A percentile compares a stretch with the other conserved stretches of the same genome.
Conservation (phyloP, 129 eudicot species). For the Smallanthus sonchifolius region DNA sequence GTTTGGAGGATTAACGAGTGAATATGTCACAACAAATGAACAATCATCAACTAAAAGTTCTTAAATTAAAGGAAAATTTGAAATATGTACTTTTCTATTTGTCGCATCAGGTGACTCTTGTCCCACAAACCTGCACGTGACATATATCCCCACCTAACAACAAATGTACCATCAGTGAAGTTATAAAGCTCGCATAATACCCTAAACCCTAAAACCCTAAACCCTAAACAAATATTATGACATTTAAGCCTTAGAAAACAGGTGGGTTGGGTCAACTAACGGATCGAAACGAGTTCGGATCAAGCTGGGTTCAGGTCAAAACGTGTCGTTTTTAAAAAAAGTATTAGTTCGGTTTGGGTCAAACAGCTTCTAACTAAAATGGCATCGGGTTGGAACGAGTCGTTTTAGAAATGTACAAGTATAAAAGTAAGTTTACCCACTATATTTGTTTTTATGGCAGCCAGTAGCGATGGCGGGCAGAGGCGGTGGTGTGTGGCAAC, state of each 20-base stretch:
- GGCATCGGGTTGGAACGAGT: background rate
- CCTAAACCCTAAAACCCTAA: too few species aligned
- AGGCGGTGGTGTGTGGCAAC: background rate
- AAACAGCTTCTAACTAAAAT: background rate
- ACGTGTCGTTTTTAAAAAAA: too few species aligned
- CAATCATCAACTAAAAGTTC: background rate
- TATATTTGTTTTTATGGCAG: background rate
- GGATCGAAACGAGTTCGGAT: background rate
- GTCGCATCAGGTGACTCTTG: conserved; percentile 96
- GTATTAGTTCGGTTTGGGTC: too few species aligned
- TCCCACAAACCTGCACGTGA: conserved; percentile 99
- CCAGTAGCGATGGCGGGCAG: background rate
- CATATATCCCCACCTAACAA: conserved; percentile 91
- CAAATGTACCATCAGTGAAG: conserved; percentile 12
- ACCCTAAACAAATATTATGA: background rate
- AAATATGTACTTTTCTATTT: conserved; percentile 76
- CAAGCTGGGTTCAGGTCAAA: background rate
- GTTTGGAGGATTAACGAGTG: conserved; percentile 6
- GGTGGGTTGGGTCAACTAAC: background rate
- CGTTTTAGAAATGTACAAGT: background rate
- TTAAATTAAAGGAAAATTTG: background rate
- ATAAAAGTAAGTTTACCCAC: background rate
- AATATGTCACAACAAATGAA: background rate
- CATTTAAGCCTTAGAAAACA: background rate
- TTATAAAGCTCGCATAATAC: background rate